phyloP scores from a whole-genome alignment of 148 eudicot species.

The Vaccinium macrocarpon region DNA sequence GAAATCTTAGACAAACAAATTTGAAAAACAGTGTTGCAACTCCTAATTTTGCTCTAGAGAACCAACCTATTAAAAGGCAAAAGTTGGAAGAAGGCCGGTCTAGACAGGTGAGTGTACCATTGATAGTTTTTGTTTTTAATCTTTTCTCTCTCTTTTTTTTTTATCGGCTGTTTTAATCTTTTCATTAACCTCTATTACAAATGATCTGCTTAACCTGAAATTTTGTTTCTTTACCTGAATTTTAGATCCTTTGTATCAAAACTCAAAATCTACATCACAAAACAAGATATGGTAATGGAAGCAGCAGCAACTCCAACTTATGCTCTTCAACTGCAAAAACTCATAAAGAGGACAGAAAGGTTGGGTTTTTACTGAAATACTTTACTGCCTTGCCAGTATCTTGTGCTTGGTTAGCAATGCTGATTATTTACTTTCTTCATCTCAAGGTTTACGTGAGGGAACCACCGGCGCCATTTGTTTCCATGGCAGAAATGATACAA shows the following conservation, averaged over 20 bases:
- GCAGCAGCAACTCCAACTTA: conserved; percentile 30
- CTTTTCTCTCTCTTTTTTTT: background rate
- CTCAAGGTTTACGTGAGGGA: conserved; percentile 70
- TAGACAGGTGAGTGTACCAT: conserved; percentile 46
- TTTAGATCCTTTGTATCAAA: conserved; percentile 69
- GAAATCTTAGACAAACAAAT: conserved; percentile 34
- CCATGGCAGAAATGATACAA: conserved; percentile 85
- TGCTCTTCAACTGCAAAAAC: conserved; percentile 41
- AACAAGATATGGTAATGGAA: conserved; percentile 39
- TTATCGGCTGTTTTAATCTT: background rate
- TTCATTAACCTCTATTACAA: background rate
- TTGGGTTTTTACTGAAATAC: conserved; percentile 12
- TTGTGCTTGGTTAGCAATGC: background rate
- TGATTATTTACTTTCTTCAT: conserved; percentile 9
- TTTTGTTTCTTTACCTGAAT: background rate
- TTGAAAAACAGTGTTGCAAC: conserved; percentile 42
- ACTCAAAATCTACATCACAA: conserved; percentile 71
- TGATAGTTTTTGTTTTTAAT: background rate
- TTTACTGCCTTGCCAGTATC: background rate
- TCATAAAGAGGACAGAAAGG: conserved; percentile 70
- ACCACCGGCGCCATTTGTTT: conserved; percentile 67
- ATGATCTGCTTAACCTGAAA: background rate
- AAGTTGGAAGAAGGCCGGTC: conserved; percentile 77
- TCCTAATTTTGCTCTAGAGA: conserved; percentile 76
- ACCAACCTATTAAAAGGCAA: conserved; percentile 89